phyloP scores from a whole-genome alignment of 768 basidiomycete genomes.

The Podaxis rugospora region DNA sequence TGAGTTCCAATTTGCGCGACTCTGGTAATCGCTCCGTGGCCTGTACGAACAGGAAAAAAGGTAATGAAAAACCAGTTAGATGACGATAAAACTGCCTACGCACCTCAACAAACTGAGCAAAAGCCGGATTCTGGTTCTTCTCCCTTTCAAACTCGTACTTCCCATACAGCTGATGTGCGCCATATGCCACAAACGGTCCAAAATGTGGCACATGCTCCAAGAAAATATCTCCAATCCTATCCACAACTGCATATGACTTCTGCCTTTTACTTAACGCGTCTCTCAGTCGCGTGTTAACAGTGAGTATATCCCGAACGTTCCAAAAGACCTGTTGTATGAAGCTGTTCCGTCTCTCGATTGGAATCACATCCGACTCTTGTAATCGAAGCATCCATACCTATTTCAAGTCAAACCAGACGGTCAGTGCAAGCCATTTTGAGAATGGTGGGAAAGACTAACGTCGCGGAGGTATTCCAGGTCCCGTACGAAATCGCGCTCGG shows the following conservation, averaged over 20 bases:
- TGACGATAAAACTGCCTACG: conserved; percentile 21
- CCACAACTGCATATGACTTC: conserved; percentile 91
- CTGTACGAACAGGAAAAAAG: conserved; percentile 22
- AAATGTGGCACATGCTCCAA: conserved; percentile 85
- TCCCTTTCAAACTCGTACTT: conserved; percentile 99
- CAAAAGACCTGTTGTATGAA: conserved; percentile 96
- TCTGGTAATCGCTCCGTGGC: conserved; percentile 89
- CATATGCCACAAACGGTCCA: conserved; percentile 90
- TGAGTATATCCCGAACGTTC: conserved; percentile 93
- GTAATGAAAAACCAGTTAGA: not conserved
- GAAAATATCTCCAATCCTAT: conserved; percentile 87
- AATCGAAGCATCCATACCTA: conserved; percentile 90
- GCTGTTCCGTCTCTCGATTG: conserved; percentile 68
- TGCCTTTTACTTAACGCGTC: conserved; percentile 94
- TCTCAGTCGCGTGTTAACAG: conserved; percentile 85
- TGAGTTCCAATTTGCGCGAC: conserved; percentile 93
- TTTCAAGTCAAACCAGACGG: not conserved
- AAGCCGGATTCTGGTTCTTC: conserved; percentile 87
- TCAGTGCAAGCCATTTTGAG: conserved; percentile 1
- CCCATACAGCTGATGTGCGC: conserved; percentile 94
- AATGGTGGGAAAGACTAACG: conserved; percentile 39
- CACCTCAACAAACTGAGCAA: conserved; percentile 95
- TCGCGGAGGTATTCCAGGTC: conserved; percentile 98
- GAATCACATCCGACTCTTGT: conserved; percentile 71
- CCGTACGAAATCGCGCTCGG: conserved; percentile 95